Evolutionary conservation across 2,329 filamentous ascomycete species (phyloP), one percentile per base, ranked within the genome.

Genomic region (Xenoacremonium recifei): DNA sequence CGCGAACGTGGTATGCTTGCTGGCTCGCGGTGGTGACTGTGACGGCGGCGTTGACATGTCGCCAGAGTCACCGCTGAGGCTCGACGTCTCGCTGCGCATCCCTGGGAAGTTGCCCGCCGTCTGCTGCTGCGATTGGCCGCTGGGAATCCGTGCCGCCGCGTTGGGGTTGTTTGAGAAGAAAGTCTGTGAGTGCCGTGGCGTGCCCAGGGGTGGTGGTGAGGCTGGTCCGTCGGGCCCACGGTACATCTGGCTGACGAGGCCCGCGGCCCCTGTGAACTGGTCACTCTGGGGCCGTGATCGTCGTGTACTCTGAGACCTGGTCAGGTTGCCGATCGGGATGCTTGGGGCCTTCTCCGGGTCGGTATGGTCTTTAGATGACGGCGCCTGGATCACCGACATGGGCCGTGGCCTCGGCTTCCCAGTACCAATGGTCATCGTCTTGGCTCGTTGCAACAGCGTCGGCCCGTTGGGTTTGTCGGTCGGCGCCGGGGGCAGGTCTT

Each of bases 211-310:
- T 11, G 29, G 70, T 33, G 80, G 75, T 17, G 83, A 85, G 32
- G 79, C 72, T 7, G 82, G 77, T 4, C 80, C 77, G 17, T 85
- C 78, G 9, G 82, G 79, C 12, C 85, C 85, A 58, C 84, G 85
- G 70, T 95, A 95, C 87, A 96, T 95, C 65, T 91, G 90, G 56
- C 88, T 89, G 36, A 96, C 85, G 21, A 95, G 79, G 45, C 77
- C 81, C 6, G 87, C 86, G 15, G 82, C 83, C 33, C 69, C 69
- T 1, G 76, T 77, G 58, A 71, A 79, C 63, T 85, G 81, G 55
- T 85, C 81, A 55, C 79, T 83, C 68, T 79, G 79, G 41, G 82
- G 82, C 29, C 81, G 71, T 38, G 63, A 62, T 45, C 73, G 74
- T 47, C 78, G 74, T 39, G 73, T 72, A 64, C 76, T 81, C 35